These are phyloP conservation scores for Thalassiosira profunda DNA, from an alignment of 108 stramenopile species.

Conservation along the genomic window DNA sequence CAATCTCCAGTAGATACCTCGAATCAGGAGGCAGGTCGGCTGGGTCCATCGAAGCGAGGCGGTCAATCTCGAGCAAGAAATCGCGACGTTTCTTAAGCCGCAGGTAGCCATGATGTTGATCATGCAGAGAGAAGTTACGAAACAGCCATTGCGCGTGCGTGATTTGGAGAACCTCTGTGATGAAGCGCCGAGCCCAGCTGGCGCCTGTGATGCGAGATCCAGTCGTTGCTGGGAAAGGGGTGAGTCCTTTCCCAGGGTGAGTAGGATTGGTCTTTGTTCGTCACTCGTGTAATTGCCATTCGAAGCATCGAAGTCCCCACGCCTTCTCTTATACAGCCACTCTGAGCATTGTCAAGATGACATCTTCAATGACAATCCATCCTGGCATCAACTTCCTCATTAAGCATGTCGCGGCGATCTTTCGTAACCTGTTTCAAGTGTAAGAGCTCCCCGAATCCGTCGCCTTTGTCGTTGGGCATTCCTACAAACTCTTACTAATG, in stretches of 20 bases:
- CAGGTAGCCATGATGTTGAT: not conserved
- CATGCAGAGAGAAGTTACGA: constrained; percentile 6
- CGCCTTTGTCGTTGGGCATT: no score
- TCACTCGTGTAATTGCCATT: no score
- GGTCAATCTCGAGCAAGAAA: not conserved
- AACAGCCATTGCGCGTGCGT: constrained; percentile 12
- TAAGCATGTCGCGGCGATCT: constrained; percentile 72
- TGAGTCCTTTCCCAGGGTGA: no score
- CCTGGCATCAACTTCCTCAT: constrained; percentile 74
- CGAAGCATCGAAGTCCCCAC: no score
- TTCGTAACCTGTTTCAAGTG: constrained; percentile 63
- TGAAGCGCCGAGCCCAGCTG: not conserved
- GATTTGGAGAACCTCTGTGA: not conserved
- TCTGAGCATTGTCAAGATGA: constrained; percentile 55
- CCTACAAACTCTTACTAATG: not conserved
- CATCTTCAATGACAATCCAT: constrained; percentile 49
- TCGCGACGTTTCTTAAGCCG: not conserved
- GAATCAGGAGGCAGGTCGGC: not conserved
- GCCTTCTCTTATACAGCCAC: constrained; percentile 27
- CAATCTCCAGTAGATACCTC: not conserved
- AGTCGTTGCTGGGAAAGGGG: no score
- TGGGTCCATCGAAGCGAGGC: not conserved
- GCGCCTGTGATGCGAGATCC: not conserved
- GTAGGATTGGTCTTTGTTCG: no score
- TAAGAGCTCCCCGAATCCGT: no score